These are phyloP conservation scores for Coniochaeta ligniaria DNA, from an alignment of 2,329 filamentous ascomycete genomes.

Conservation along the genomic window DNA sequence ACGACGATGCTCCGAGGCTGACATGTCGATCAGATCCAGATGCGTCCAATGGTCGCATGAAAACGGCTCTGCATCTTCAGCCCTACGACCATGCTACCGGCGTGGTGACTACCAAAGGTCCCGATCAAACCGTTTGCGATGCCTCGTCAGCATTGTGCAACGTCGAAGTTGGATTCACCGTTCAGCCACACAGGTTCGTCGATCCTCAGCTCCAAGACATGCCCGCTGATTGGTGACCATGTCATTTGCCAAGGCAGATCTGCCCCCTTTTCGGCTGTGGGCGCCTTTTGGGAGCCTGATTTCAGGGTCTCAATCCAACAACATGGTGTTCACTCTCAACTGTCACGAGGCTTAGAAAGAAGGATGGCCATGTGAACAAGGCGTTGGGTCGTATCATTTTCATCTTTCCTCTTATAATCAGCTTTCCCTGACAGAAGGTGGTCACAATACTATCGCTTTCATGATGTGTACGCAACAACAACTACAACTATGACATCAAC, in stretches of 20 bases:
- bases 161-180: not conserved
- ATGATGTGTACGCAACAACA: not conserved
- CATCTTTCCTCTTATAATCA: not conserved
- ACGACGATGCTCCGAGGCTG: not conserved
- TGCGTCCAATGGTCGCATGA: not conserved
- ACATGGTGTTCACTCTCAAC: not conserved
- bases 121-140: not conserved
- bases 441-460: not conserved
- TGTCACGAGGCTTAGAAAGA: not conserved
- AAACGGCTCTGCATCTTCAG: not conserved
- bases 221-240: not conserved
- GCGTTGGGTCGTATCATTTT: not conserved
- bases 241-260: not conserved
- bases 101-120: too few relatives aligned
- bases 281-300: not conserved
- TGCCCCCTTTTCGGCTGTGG: not conserved
- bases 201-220: not conserved
- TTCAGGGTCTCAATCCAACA: not conserved
- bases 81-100: not conserved
- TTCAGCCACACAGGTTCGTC: not conserved
- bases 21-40: not conserved
- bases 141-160: not conserved
- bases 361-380: not conserved
- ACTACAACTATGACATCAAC: conserved; percentile 19
- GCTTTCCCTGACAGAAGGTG: not conserved